Percentiles rank a stretch among this genome's conserved stretches.
These are phyloP conservation scores for Neoascochyta sp. DNA, from an alignment of 2,329 filamentous ascomycete species.

Conservation along the genomic window DNA sequence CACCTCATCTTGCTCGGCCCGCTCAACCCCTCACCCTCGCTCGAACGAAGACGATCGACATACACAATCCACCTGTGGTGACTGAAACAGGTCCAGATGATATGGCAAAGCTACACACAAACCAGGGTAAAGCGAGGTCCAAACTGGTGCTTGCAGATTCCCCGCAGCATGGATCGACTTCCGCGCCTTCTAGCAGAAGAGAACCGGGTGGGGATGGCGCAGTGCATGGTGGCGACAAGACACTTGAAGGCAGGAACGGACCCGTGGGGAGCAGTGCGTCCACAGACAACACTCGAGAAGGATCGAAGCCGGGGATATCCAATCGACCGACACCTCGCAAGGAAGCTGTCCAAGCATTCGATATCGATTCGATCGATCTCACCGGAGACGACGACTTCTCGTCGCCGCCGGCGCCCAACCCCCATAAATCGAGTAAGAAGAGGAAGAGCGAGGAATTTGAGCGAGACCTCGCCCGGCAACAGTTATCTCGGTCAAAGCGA, in stretches of 20 bases:
- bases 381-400: constrained; percentile 25
- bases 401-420: constrained; percentile 16
- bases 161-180: constrained; percentile 11
- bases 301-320: too few relatives aligned
- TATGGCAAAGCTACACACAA: constrained; percentile 46
- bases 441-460: constrained; percentile 47
- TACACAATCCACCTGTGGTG: constrained; percentile 18
- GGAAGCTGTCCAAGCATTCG: constrained; percentile 11
- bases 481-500: constrained; percentile 16
- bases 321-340: constrained; percentile 2
- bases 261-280: too few relatives aligned
- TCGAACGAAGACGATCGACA: constrained; percentile 21
- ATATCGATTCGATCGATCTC: constrained; percentile 38
- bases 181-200: constrained; percentile 4
- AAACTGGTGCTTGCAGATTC: constrained; percentile 30
- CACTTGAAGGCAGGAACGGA: constrained; percentile 2
- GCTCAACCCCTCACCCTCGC: constrained; percentile 16
- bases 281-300: too few relatives aligned
- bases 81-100: constrained; percentile 12
- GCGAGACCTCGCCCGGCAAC: constrained; percentile 16
- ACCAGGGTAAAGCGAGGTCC: constrained; percentile 43
- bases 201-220: constrained; percentile 4
- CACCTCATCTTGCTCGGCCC: constrained; percentile 13
- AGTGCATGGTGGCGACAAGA: constrained; percentile 1
- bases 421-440: constrained; percentile 35